phyloP scores from a whole-genome alignment of 2,329 filamentous ascomycete genomes.

The Diaporthe capsici region DNA sequence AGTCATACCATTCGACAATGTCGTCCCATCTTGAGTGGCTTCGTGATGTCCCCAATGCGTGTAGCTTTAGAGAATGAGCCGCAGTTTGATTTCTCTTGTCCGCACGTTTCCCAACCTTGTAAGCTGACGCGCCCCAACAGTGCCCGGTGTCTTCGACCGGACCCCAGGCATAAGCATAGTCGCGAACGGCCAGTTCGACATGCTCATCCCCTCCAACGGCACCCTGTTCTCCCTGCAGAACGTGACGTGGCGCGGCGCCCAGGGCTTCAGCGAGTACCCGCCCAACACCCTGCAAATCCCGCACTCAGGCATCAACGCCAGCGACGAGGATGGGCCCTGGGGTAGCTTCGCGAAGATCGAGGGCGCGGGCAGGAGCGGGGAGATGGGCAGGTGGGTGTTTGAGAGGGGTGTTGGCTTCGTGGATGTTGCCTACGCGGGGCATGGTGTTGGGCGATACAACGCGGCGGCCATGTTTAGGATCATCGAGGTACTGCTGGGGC shows the following conservation, averaged over 20 bases:
- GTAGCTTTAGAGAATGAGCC: neutral
- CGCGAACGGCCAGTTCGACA: conserved; percentile 32
- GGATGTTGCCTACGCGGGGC: conserved; percentile 24
- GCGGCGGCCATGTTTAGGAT: conserved; percentile 32
- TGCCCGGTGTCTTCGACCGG: conserved; percentile 28
- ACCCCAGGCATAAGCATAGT: conserved; percentile 21
- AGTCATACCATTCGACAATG: neutral
- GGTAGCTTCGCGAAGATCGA: conserved; percentile 16
- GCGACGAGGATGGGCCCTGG: conserved; percentile 13
- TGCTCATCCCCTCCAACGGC: conserved; percentile 34
- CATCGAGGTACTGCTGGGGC: conserved; percentile 13
- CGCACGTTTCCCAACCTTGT: too few relatives aligned
- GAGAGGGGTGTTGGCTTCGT: conserved; percentile 31
- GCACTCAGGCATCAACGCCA: conserved; percentile 5
- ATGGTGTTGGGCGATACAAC: conserved; percentile 21
- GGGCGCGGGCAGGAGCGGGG: conserved; percentile 9
- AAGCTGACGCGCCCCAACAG: neutral
- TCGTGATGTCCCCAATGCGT: neutral
- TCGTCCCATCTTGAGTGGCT: neutral
- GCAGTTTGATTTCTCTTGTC: too few relatives aligned
- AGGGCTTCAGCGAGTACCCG: conserved; percentile 36
- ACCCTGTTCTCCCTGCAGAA: conserved; percentile 33
- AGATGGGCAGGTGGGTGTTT: conserved; percentile 27
- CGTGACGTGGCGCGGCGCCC: conserved; percentile 35
- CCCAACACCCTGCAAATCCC: conserved; percentile 31